A percentile compares a stretch with the other conserved stretches of the same genome.
phyloP scores from a whole-genome alignment of 2,329 filamentous ascomycete species.

The Calonectria naviculata region DNA sequence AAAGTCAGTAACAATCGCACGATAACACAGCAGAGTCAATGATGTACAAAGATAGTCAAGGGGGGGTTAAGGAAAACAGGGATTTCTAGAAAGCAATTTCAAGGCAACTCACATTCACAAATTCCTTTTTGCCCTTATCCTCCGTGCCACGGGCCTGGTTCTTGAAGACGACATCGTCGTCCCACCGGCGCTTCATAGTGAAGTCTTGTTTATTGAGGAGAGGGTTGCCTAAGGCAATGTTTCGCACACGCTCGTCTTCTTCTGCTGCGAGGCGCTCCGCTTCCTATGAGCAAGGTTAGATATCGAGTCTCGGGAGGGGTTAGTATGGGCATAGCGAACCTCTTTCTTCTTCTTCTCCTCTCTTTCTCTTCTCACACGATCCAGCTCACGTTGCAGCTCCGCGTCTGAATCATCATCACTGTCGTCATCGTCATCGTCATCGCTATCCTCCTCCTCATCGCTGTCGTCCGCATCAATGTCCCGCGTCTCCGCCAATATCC shows the following conservation, averaged over 20 bases:
- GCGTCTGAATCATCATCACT: slow-evolving; percentile 71
- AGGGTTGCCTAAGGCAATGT: slow-evolving; percentile 94
- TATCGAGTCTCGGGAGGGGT: neutral
- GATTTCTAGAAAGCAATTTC: slow-evolving; percentile 6
- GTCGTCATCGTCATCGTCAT: slow-evolving; percentile 57
- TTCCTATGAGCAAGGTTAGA: slow-evolving; percentile 63
- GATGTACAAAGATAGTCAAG: neutral
- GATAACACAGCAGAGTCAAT: neutral
- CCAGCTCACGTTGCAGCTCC: slow-evolving; percentile 90
- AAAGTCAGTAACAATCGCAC: slow-evolving; percentile 37
- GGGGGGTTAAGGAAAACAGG: neutral
- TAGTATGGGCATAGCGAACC: slow-evolving; percentile 28
- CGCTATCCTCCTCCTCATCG: slow-evolving; percentile 67
- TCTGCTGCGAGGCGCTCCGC: slow-evolving; percentile 83
- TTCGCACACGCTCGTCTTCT: slow-evolving; percentile 83
- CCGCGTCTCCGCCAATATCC: slow-evolving; percentile 87
- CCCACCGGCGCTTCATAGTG: slow-evolving; percentile 92
- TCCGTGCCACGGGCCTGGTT: slow-evolving; percentile 97
- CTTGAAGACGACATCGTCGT: slow-evolving; percentile 99
- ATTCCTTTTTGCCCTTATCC: slow-evolving; percentile 91
- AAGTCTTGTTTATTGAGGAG: slow-evolving; percentile 90
- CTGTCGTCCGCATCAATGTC: slow-evolving; percentile 84
- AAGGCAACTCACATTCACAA: slow-evolving; percentile 82
- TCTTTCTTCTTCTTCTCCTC: slow-evolving; percentile 55
- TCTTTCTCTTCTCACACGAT: slow-evolving; percentile 89